Base-by-base conservation (phyloP, 2,329 filamentous ascomycete genomes). In the Dothiorella sarmentorum region DNA sequence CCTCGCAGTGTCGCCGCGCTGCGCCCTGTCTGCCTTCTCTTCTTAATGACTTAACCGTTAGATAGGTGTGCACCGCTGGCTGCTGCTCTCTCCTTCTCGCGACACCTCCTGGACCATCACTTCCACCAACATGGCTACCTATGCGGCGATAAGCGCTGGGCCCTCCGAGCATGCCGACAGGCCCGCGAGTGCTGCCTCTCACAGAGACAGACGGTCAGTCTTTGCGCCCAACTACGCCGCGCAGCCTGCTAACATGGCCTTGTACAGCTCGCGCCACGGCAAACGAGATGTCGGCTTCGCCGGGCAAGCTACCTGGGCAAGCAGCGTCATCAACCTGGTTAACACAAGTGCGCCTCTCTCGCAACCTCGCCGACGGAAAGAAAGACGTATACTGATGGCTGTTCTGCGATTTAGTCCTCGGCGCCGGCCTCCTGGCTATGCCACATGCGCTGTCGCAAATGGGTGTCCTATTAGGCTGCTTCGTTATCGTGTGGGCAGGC, bases 371-470 rank as follows among this genome's bases (percentile, higher is more conserved):
- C 18, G 22, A 20, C 35, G 10, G 18, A 64, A 62, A 59, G 15
- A n/a, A 18, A 13, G 20, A 31, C 2, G 22, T 10, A 33, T 7
- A 24, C 29, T 49, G 31, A 58, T 67, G n/a, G 57, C 6, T 29
- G 17, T 2, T 20, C 18, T 17, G n/a, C 24, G 20, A 2, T 7
- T 42, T 67, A 94, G 90, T 99, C 68, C 85, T 99, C 63, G 94
- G 94, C 59, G 93, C 94, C 33, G 94, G 94, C 56, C 92, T 95
- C 2, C 84, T 99, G 40, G 94, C 93, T 49, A 89, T 97, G 92
- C 93, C 93, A n/a, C 87, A 90, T 5, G 93, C 94, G 43, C 85
- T 99, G 75, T 94, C 91, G 13, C 91, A 96, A 69, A 96, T 97
- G 85, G 94, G 94, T 68, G 92, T 99, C 65, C 78, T 89, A 63